Percentiles rank a stretch among this genome's conserved stretches.
These are phyloP conservation scores for Monosporascus ibericus DNA, from an alignment of 2,329 filamentous ascomycete species.

Conservation along the genomic window DNA sequence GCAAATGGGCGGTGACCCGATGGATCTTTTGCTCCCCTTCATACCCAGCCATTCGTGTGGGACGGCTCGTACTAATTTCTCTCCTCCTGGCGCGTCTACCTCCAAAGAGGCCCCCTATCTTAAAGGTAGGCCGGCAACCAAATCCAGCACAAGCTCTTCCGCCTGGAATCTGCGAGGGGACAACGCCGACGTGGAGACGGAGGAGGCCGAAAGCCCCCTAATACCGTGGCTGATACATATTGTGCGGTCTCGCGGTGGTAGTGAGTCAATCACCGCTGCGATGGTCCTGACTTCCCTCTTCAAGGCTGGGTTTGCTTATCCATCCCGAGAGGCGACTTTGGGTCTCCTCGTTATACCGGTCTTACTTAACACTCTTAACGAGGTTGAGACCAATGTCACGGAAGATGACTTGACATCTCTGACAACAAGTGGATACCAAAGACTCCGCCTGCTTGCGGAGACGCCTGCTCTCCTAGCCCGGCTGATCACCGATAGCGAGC, in stretches of 20 bases:
- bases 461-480: conserved; percentile 71
- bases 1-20: conserved; percentile 42
- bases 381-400: conserved; percentile 32
- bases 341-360: conserved; percentile 64
- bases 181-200: conserved; percentile 31
- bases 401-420: conserved; percentile 25
- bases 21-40: conserved; percentile 60
- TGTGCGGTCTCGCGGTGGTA: conserved; percentile 49
- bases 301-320: conserved; percentile 59
- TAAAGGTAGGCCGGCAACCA: conserved; percentile 20
- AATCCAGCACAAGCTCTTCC: conserved; percentile 17
- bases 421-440: conserved; percentile 27
- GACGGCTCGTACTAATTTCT: conserved; percentile 37
- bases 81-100: conserved; percentile 42
- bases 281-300: conserved; percentile 64
- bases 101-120: conserved; percentile 30
- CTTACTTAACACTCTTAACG: conserved; percentile 60
- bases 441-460: conserved; percentile 57
- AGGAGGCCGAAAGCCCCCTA: conserved; percentile 63
- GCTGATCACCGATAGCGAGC: conserved; percentile 70
- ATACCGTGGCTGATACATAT: conserved; percentile 68
- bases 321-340: conserved; percentile 57
- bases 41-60: conserved; percentile 35
- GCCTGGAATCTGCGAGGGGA: conserved; percentile 22
- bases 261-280: conserved; percentile 61